Evolutionary conservation across 306 rosid species (phyloP).

Genomic region (Cicer cuneatum): DNA sequence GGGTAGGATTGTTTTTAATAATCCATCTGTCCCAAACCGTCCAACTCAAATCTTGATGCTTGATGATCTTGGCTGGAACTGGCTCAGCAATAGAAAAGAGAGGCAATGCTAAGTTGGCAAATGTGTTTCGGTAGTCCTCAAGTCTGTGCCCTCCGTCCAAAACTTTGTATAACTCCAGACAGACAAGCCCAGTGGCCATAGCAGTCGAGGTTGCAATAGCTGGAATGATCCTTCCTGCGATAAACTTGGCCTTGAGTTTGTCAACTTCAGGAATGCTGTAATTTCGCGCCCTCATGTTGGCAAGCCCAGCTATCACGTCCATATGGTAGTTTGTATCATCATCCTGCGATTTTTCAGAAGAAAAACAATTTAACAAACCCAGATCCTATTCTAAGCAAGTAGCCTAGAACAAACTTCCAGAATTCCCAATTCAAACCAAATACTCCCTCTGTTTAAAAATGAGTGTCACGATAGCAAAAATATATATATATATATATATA

Average conservation of each 20-base stretch:
- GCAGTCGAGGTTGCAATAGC: constrained; percentile 98
- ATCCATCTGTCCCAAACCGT: constrained; percentile 99
- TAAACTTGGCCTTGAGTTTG: constrained; percentile 95
- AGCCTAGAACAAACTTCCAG: constrained; percentile 7
- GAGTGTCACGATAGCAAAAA: no score
- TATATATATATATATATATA: no score
- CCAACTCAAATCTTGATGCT: constrained; percentile 91
- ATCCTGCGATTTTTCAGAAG: constrained; percentile 64
- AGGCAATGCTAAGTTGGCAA: constrained; percentile 91
- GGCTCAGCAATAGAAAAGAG: constrained; percentile 97
- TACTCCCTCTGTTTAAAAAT: neutral
- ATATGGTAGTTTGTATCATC: constrained; percentile 96
- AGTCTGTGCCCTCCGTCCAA: constrained; percentile 81
- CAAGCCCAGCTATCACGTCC: constrained; percentile 95
- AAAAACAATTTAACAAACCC: constrained; percentile 5
- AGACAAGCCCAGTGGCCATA: constrained; percentile 97
- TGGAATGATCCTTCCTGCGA: constrained; percentile 95
- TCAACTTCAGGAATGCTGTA: constrained; percentile 97
- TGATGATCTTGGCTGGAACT: constrained; percentile 84
- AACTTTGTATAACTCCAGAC: constrained; percentile 90
- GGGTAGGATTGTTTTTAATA: constrained; percentile 78
- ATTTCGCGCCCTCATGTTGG: constrained; percentile 98
- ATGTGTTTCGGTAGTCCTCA: constrained; percentile 93
- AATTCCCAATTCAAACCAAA: constrained; percentile 15
- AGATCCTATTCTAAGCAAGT: neutral